Evolutionary conservation across 2,329 filamentous ascomycete species (phyloP).

Genomic region (Coccinonectria pachysandricola): DNA sequence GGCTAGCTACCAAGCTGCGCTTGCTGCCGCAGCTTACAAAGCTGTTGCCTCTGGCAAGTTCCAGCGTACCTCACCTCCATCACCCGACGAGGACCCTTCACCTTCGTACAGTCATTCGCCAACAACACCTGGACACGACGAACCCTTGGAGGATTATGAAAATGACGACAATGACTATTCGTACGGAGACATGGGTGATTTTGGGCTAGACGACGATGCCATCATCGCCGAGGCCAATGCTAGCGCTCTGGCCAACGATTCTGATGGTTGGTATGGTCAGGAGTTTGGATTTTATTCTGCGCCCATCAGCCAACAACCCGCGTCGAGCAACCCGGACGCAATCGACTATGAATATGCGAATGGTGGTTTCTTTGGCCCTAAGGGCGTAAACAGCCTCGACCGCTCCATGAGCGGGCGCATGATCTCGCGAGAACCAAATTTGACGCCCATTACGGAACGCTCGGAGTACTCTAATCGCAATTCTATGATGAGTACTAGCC

Average conservation of each 20-base stretch:
- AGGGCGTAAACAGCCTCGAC: slow-evolving; percentile 52
- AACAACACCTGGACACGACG: slow-evolving; percentile 5
- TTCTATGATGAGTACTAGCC: slow-evolving; percentile 64
- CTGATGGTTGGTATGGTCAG: slow-evolving; percentile 87
- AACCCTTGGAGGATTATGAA: slow-evolving; percentile 29
- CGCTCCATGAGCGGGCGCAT: slow-evolving; percentile 64
- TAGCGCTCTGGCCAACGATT: slow-evolving; percentile 82
- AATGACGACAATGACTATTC: slow-evolving; percentile 43
- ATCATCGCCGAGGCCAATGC: slow-evolving; percentile 95
- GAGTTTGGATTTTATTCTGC: slow-evolving; percentile 93
- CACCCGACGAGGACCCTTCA: slow-evolving; percentile 15
- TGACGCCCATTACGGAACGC: slow-evolving; percentile 92
- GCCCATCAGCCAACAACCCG: slow-evolving; percentile 33
- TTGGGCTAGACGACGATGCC: slow-evolving; percentile 69
- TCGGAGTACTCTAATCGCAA: slow-evolving; percentile 95
- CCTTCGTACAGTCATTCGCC: slow-evolving; percentile 8
- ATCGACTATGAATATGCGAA: slow-evolving; percentile 52
- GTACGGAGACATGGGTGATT: slow-evolving; percentile 57
- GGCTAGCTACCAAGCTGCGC: slow-evolving; percentile 70
- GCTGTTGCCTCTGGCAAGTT: slow-evolving; percentile 71
- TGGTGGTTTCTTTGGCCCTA: slow-evolving; percentile 82
- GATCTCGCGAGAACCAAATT: slow-evolving; percentile 73
- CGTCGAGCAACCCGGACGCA: slow-evolving; percentile 31
- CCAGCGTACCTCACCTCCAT: slow-evolving; percentile 43
- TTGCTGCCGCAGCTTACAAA: slow-evolving; percentile 70